Conservation (phyloP, 768 basidiomycete species). For the Tylopilus vinaceipallidus region DNA sequence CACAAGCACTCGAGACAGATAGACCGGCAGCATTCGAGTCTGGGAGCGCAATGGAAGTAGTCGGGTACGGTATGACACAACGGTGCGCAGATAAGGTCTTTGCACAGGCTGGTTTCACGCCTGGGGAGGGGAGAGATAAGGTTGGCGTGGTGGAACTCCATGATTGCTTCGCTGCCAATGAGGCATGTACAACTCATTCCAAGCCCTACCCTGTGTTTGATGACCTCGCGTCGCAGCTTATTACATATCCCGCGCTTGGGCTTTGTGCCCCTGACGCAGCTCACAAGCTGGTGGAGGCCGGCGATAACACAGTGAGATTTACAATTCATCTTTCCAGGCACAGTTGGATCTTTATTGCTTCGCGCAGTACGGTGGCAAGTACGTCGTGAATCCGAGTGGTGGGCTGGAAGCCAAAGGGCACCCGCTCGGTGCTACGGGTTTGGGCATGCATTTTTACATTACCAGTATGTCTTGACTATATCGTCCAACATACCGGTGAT, state of each 20-base stretch:
- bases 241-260: slow-evolving; percentile 80
- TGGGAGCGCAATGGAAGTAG: slow-evolving; percentile 72
- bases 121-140: slow-evolving; percentile 61
- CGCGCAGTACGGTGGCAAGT: slow-evolving; percentile 76
- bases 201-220: not conserved
- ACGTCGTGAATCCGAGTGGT: slow-evolving; percentile 80
- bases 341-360: not conserved
- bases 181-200: slow-evolving; percentile 41
- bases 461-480: slow-evolving; percentile 48
- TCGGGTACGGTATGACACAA: slow-evolving; percentile 80
- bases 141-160: slow-evolving; percentile 87
- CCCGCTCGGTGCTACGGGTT: slow-evolving; percentile 77
- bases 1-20: slow-evolving; percentile 66
- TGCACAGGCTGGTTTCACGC: slow-evolving; percentile 62
- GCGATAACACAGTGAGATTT: slow-evolving; percentile 70
- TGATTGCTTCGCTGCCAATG: slow-evolving; percentile 83
- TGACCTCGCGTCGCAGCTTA: slow-evolving; percentile 44
- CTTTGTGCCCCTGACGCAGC: slow-evolving; percentile 67
- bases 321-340: not conserved
- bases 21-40: slow-evolving; percentile 61
- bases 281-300: slow-evolving; percentile 67
- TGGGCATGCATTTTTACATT: slow-evolving; percentile 88
- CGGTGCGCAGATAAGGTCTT: slow-evolving; percentile 68
- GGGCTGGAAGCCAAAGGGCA: slow-evolving; percentile 90
- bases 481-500: not conserved